These are phyloP conservation scores for Colletotrichum coccodes DNA, from an alignment of 2,329 filamentous ascomycete genomes.

Conservation along the genomic window DNA sequence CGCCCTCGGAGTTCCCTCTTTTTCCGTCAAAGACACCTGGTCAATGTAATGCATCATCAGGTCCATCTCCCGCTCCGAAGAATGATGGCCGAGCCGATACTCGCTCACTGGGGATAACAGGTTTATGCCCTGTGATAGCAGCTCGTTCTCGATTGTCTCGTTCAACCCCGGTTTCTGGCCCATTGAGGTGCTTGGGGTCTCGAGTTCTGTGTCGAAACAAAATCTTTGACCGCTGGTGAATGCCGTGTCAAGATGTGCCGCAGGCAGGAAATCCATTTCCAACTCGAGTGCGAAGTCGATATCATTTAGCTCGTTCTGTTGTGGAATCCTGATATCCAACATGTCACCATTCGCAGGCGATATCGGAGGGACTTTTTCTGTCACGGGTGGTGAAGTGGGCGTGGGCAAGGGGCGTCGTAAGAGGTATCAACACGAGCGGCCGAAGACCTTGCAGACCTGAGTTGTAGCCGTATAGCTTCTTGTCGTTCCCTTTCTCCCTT, in stretches of 20 bases:
- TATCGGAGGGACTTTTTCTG: not conserved
- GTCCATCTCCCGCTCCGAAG: not conserved
- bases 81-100: not conserved
- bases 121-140: too few species aligned
- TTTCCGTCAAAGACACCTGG: too few species aligned
- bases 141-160: not conserved
- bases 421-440: not conserved
- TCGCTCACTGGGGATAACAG: too few species aligned
- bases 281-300: not conserved
- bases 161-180: not conserved
- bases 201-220: not conserved
- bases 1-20: not conserved
- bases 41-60: not conserved
- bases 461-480: not conserved
- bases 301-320: not conserved
- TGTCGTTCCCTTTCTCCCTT: constrained; percentile 3
- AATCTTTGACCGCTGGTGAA: not conserved
- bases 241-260: not conserved
- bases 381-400: not conserved
- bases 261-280: not conserved
- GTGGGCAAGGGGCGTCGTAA: not conserved
- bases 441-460: not conserved
- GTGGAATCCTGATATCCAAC: not conserved
- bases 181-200: not conserved
- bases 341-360: not conserved